A percentile compares a stretch with the other conserved stretches of the same genome.
These are phyloP conservation scores for Primulina tabacum DNA, from an alignment of 257 asterid genomes.

Conservation along the genomic window DNA sequence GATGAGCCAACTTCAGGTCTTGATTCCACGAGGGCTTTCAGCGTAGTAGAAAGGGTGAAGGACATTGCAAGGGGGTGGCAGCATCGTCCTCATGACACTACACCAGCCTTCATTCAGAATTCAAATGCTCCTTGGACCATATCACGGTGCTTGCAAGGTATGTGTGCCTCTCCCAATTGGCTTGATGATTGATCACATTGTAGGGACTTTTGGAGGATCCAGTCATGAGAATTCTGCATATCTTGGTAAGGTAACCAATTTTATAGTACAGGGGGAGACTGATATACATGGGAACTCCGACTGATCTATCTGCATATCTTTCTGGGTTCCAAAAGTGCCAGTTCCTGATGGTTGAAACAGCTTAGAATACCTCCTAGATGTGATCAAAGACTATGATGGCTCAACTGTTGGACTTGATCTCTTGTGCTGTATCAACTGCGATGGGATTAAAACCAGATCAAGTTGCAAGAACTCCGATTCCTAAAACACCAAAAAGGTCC, in stretches of 20 bases:
- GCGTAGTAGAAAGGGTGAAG: conserved; percentile 80
- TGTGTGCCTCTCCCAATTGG: too few relatives aligned
- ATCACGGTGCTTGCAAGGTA: too few relatives aligned
- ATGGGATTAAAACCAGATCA: conserved; percentile 65
- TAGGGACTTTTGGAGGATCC: too few relatives aligned
- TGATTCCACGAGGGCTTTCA: conserved; percentile 79
- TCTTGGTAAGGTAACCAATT: too few relatives aligned
- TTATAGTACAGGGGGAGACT: too few relatives aligned
- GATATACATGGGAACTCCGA: too few relatives aligned
- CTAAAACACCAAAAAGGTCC: conserved; percentile 36
- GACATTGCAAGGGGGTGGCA: conserved; percentile 73
- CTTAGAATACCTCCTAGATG: conserved; percentile 77
- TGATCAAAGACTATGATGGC: conserved; percentile 81
- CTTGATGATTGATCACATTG: too few relatives aligned
- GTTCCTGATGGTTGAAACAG: conserved; percentile 81
- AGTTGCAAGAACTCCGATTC: conserved; percentile 56
- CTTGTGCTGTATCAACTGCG: conserved; percentile 60
- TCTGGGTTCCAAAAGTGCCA: conserved; percentile 39
- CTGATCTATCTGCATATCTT: too few relatives aligned
- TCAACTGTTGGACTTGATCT: conserved; percentile 73
- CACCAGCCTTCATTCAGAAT: conserved; percentile 88
- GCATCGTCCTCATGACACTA: conserved; percentile 76
- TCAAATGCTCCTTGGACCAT: conserved; percentile 65
- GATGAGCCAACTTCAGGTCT: conserved; percentile 88
- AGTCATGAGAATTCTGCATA: too few relatives aligned